Conservation (phyloP, 1,284 basidiomycete genomes). For the Blastosporella zonata region DNA sequence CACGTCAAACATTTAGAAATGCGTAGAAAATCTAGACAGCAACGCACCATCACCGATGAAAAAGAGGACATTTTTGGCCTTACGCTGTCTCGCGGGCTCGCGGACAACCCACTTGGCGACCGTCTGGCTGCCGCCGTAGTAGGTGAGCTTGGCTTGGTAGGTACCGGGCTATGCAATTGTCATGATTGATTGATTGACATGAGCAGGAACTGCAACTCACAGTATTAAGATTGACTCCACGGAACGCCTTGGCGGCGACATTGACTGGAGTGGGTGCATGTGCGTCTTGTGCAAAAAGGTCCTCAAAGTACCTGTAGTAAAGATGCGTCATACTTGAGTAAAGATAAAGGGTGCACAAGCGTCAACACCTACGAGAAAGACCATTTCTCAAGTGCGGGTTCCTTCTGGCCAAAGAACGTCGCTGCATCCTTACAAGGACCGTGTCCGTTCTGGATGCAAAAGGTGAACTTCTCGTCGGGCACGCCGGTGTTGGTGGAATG, state of each 20-base stretch:
- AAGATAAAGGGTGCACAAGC: neutral
- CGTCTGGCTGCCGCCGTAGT: slow-evolving; percentile 30
- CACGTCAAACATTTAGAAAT: neutral
- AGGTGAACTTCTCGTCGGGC: slow-evolving; percentile 35
- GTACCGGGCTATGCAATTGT: slow-evolving; percentile 25
- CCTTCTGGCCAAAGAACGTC: slow-evolving; percentile 33
- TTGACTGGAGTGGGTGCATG: slow-evolving; percentile 32
- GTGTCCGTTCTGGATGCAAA: slow-evolving; percentile 33
- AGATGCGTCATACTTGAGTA: neutral
- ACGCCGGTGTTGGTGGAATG: slow-evolving; percentile 26
- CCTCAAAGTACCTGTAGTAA: slow-evolving; percentile 35
- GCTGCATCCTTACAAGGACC: slow-evolving; percentile 30
- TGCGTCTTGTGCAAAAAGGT: slow-evolving; percentile 38
- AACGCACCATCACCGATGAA: slow-evolving; percentile 40
- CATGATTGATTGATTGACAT: neutral
- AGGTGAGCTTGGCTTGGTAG: slow-evolving; percentile 32
- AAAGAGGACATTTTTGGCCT: slow-evolving; percentile 39
- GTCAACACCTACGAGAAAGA: slow-evolving; percentile 29
- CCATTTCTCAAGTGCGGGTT: slow-evolving; percentile 38
- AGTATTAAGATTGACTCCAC: slow-evolving; percentile 24
- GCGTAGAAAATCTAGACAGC: neutral
- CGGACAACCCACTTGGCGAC: slow-evolving; percentile 36
- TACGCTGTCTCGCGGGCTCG: slow-evolving; percentile 27
- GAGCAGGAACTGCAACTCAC: neutral
- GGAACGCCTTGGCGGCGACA: slow-evolving; percentile 41